Evolutionary conservation across 805 yeast genomes (phyloP).

Genomic region (Vanderwaltozyma polyspora): DNA sequence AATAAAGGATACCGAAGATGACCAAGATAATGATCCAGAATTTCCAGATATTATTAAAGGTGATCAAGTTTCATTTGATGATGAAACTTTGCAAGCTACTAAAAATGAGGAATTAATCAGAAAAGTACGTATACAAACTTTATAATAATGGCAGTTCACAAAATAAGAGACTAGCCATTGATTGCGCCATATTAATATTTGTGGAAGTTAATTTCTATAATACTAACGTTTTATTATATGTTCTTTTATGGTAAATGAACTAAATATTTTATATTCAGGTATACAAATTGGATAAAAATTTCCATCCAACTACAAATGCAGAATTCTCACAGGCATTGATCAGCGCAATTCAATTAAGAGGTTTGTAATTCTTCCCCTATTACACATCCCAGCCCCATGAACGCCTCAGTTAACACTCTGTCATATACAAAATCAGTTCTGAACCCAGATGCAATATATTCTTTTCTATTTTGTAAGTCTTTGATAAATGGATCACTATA

Average conservation of each 20-base stretch:
- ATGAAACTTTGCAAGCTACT: constrained; percentile 22
- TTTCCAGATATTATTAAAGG: constrained; percentile 24
- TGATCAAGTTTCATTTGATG: constrained; percentile 24
- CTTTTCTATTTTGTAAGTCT: constrained; percentile 42
- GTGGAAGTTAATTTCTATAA: too few species aligned
- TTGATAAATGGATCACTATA: constrained; percentile 59
- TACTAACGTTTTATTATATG: not conserved
- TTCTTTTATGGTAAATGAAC: not conserved
- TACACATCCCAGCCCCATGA: constrained; percentile 77
- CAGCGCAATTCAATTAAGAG: constrained; percentile 40
- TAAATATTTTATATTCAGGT: constrained; percentile 7
- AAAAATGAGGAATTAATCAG: constrained; percentile 29
- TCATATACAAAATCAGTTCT: constrained; percentile 56
- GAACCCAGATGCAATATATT: constrained; percentile 80
- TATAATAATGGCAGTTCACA: too few species aligned
- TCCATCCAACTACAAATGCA: constrained; percentile 10
- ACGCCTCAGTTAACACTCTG: constrained; percentile 77
- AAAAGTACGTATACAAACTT: constrained; percentile 21
- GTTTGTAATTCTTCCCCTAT: constrained; percentile 45
- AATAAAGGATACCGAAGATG: constrained; percentile 23
- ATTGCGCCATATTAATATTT: too few species aligned
- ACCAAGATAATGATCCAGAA: constrained; percentile 6
- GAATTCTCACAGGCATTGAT: constrained; percentile 34
- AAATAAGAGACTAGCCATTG: too few species aligned
- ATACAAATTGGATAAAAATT: constrained; percentile 19